Evolutionary conservation across 768 basidiomycete species (phyloP), one percentile per base, ranked within the genome.

Genomic region (Pleurotus ostreatus): DNA sequence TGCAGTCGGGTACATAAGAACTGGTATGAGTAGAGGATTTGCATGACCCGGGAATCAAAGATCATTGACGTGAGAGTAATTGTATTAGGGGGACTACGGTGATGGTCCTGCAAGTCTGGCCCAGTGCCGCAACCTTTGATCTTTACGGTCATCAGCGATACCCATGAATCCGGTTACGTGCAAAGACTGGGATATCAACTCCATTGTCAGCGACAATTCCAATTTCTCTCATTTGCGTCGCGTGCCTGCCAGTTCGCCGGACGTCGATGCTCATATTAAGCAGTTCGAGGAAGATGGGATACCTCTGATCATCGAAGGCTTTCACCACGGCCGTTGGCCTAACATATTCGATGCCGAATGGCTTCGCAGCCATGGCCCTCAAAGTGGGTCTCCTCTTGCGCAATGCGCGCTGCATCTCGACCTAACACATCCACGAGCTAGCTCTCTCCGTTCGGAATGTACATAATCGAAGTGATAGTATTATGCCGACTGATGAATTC

Each of bases 391-490:
- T 49, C 38, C 44, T 34, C 15, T 16, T 22, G 22, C 23, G 4
- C 23, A 25, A 23, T 23, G 2, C 22, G 22, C 15, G 53, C 20
- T 34, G 20, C 7, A 43, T 52, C 11, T 11, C 11, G 8, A 34
- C 30, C 30, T 44, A 38, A 30, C 16, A 9, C 12, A n/a, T n/a
- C 15, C 15, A 37, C 22, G 16, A 48, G 20, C 22, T 18, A 89
- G 88, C 76, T 9, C 79, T 87, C 20, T 66, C 66, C 16, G 86
- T 81, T 25, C 81, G 90, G 30, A 86, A 93, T 59, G 71, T 92
- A 5, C 78, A 81, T 59, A 72, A 78, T 51, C 73, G 83, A 67
- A 65, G 66, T 6, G 90, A 93, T 67, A 71, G 63, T 26, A 67
- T 67, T 3, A 75, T 91, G 45, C 56, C 77, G 0, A 60, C 90